Evolutionary conservation across 176 grass and related monocot species (phyloP), one percentile per base, ranked within the genome.

Genomic region (Oryza meyeriana): DNA sequence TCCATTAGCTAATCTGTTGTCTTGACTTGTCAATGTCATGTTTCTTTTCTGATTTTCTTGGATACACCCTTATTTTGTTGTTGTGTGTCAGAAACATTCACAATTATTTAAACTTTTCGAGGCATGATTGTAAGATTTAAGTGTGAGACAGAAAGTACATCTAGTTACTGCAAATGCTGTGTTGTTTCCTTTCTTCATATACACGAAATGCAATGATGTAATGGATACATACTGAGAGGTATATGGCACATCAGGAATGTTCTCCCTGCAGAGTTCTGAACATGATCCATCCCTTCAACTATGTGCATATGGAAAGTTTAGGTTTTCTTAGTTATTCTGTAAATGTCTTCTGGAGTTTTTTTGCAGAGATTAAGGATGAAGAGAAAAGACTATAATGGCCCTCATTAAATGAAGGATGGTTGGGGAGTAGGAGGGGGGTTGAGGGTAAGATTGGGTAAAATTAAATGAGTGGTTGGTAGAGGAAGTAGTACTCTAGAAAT

Each of bases 1-100:
- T 80, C 39, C 64, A 81, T 11, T 55, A 76, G 40, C 58, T 64
- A 48, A 31, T 64, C 17, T 55, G 64, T 57, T 45, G 26, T 55
- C 44, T 58, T 86, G 47, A 62, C 70, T 70, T 84, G 64, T 85
- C 71, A 81, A 31, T 25, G 26, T 55, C 77, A 76, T 71, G 71
- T 28, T 89, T 89, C 82, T 71, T 89, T 79, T 76, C 50, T 70
- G 24, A 74, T 14, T 36, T 73, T 79, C 25, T 28, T 84, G 14
- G 25, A 6, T 35, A 29, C 26, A 4, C 62, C 33, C 27, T 68
- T 84, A 48, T 25, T 63, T 73, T 55, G 12, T 12, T 68, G 7
- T 29, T 58, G 27, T 33, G 35, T 45, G 10, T 28, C 61, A 76
- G 12, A 55, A 68, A 9, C 10, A 35, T 34, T 40, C 36, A 41